phyloP scores from a whole-genome alignment of 2,329 filamentous ascomycete species.

The Fusarium annulatum region DNA sequence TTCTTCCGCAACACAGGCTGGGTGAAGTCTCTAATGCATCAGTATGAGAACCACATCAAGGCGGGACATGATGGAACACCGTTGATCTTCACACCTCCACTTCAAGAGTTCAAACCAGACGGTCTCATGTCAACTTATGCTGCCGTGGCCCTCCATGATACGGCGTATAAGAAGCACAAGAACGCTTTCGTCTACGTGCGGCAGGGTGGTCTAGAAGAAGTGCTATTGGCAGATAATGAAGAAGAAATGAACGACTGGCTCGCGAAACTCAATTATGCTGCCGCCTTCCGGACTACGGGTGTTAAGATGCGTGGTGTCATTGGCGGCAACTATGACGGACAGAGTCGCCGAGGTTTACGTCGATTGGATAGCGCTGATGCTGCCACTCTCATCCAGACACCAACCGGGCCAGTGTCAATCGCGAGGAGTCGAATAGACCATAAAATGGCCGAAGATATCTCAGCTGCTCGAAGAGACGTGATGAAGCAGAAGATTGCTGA shows the following conservation, averaged over 20 bases:
- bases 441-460: slow-evolving; percentile 87
- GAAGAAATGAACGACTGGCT: slow-evolving; percentile 97
- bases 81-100: slow-evolving; percentile 88
- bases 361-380: slow-evolving; percentile 74
- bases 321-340: slow-evolving; percentile 86
- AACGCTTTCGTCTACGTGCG: slow-evolving; percentile 92
- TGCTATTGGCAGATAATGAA: slow-evolving; percentile 90
- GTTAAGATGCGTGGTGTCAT: slow-evolving; percentile 90
- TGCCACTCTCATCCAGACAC: slow-evolving; percentile 72
- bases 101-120: slow-evolving; percentile 94
- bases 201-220: slow-evolving; percentile 87
- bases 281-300: slow-evolving; percentile 90
- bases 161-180: slow-evolving; percentile 93
- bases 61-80: slow-evolving; percentile 79
- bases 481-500: slow-evolving; percentile 88
- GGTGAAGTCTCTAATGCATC: slow-evolving; percentile 90
- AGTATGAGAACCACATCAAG: slow-evolving; percentile 85
- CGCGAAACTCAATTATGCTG: slow-evolving; percentile 94
- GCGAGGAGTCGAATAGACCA: slow-evolving; percentile 79
- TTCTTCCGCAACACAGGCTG: slow-evolving; percentile 94
- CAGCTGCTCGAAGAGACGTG: slow-evolving; percentile 81
- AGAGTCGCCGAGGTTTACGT: slow-evolving; percentile 76
- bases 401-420: slow-evolving; percentile 78
- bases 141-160: slow-evolving; percentile 87
- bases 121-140: slow-evolving; percentile 93